Percentiles rank a stretch among this genome's conserved stretches.
phyloP scores from a whole-genome alignment of 495 filamentous ascomycete species.

The Penicillium macrosclerotiorum region DNA sequence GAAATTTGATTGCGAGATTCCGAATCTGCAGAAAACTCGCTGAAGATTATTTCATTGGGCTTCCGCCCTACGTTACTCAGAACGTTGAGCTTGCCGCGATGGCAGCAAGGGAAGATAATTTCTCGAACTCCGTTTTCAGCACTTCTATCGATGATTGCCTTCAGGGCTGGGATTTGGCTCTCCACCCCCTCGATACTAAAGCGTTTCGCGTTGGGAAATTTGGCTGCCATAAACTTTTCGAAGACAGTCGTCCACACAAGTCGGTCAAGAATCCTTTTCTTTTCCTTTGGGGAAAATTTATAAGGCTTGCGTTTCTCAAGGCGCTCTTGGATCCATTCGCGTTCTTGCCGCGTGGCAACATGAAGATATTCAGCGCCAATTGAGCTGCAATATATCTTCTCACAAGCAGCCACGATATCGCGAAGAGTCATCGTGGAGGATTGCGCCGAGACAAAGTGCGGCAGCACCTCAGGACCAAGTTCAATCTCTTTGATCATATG shows the following conservation, averaged over 20 bases:
- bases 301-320: background rate
- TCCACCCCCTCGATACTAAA: background rate
- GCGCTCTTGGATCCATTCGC: background rate
- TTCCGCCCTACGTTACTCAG: background rate
- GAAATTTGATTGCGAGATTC: too few species aligned
- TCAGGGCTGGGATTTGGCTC: background rate
- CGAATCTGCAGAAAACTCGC: too few species aligned
- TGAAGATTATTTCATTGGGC: background rate
- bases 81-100: background rate
- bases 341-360: background rate
- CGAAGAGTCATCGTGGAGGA: background rate
- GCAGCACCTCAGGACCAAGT: background rate
- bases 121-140: background rate
- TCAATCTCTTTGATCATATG: background rate
- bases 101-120: background rate
- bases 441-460: slow-evolving; percentile 57
- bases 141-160: background rate
- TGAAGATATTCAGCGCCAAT: background rate
- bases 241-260: background rate
- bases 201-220: background rate
- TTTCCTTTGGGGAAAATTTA: background rate
- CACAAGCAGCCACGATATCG: too few species aligned
- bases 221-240: background rate
- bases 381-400: background rate
- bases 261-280: background rate